Conservation (phyloP, 495 filamentous ascomycete genomes). For the Aspergillus sclerotioniger region DNA sequence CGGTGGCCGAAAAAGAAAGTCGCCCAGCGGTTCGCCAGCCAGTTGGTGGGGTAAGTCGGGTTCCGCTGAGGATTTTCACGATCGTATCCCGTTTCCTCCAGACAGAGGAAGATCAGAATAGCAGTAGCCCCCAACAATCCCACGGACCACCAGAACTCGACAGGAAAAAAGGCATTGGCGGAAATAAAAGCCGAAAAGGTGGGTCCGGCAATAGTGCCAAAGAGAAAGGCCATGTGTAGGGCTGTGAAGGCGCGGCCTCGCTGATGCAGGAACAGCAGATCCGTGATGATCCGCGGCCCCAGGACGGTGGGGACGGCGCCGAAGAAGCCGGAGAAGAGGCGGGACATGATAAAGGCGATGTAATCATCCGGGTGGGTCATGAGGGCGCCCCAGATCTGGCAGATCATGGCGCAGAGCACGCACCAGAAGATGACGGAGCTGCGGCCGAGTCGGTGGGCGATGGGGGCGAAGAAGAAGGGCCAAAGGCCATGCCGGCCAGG, state of each 20-base stretch:
- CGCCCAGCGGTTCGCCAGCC: conserved; percentile 38
- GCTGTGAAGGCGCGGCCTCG: conserved; percentile 44
- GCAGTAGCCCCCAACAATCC: conserved; percentile 38
- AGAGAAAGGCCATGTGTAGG: conserved; percentile 39
- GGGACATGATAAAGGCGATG: conserved; percentile 43
- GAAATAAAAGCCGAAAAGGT: conserved; percentile 49
- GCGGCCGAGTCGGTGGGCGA: conserved; percentile 38
- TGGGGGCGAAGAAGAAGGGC: conserved; percentile 43
- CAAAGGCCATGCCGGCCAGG: conserved; percentile 40
- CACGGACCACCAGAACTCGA: conserved; percentile 54
- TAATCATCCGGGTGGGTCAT: conserved; percentile 44
- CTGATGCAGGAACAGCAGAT: conserved; percentile 49
- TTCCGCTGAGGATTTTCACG: conserved; percentile 20
- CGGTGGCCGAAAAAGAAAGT: conserved; percentile 43
- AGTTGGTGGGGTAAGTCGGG: conserved; percentile 21
- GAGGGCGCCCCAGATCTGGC: conserved; percentile 39
- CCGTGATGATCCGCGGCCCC: conserved; percentile 39
- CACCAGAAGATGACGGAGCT: conserved; percentile 47
- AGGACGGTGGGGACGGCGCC: conserved; percentile 39
- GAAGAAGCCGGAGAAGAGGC: conserved; percentile 42
- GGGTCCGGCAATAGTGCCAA: conserved; percentile 42
- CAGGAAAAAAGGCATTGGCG: conserved; percentile 36
- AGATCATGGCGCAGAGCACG: conserved; percentile 31
- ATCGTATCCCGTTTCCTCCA: conserved; percentile 46
- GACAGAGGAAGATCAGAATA: conserved; percentile 42